phyloP scores from a whole-genome alignment of 768 basidiomycete genomes.

The Collybiopsis confluens region DNA sequence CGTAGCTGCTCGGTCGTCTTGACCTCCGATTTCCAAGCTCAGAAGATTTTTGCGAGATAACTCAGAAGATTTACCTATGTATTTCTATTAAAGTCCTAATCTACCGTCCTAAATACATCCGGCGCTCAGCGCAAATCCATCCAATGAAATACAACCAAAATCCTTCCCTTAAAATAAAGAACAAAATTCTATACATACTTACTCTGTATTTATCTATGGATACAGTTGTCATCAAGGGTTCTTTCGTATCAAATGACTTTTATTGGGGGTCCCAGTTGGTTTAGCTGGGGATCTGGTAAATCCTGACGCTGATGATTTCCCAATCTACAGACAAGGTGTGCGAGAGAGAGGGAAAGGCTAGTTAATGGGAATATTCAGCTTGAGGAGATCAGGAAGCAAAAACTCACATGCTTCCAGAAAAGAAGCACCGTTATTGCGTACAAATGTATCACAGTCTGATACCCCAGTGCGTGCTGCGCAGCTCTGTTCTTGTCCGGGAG shows the following conservation, averaged over 20 bases:
- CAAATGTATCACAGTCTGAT: conserved; percentile 75
- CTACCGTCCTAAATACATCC: too few relatives aligned
- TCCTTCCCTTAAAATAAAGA: too few relatives aligned
- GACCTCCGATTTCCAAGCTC: too few relatives aligned
- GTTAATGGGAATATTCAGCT: not conserved
- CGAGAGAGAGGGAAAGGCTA: too few relatives aligned
- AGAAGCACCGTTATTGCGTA: conserved; percentile 64
- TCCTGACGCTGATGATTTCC: conserved; percentile 74
- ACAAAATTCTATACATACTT: not conserved
- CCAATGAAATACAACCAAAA: not conserved
- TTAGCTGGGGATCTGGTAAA: conserved; percentile 36
- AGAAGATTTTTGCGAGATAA: too few relatives aligned
- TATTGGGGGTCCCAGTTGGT: too few relatives aligned
- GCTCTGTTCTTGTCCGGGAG: conserved; percentile 82
- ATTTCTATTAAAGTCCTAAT: too few relatives aligned
- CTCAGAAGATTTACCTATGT: too few relatives aligned
- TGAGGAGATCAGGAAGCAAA: not conserved
- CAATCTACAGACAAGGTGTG: conserved; percentile 70
- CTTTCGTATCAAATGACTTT: not conserved
- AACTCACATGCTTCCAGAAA: conserved; percentile 77
- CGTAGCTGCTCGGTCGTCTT: too few relatives aligned
- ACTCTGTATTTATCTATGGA: not conserved
- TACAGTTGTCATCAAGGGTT: not conserved
- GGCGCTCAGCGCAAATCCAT: conserved; percentile 4
- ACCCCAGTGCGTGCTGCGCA: conserved; percentile 83